Evolutionary conservation across 2,329 filamentous ascomycete genomes (phyloP).

Genomic region (Ophiostoma sp.): DNA sequence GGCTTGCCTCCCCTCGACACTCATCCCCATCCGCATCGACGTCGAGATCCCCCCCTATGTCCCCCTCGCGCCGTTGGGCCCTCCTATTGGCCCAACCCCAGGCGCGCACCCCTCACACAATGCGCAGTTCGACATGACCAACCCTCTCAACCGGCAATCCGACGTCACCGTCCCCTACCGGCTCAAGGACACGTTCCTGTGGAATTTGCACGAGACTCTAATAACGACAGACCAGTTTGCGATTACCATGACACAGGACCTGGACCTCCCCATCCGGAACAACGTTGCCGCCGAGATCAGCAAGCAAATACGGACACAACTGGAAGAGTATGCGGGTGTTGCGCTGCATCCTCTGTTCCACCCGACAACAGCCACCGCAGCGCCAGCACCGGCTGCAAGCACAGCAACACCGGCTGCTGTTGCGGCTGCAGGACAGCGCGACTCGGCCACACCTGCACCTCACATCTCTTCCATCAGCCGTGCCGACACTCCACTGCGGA

Average conservation of each 20-base stretch:
- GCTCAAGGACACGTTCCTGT: constrained; percentile 90
- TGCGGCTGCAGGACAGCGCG: neutral
- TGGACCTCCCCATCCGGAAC: constrained; percentile 76
- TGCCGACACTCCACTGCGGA: constrained; percentile 45
- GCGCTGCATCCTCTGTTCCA: constrained; percentile 91
- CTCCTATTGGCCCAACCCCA: constrained; percentile 25
- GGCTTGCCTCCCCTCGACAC: constrained; percentile 74
- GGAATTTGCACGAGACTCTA: constrained; percentile 93
- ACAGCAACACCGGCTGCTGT: too few relatives aligned
- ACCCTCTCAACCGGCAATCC: constrained; percentile 72
- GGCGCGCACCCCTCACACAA: constrained; percentile 56
- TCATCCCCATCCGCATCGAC: constrained; percentile 95
- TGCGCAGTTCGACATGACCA: constrained; percentile 61
- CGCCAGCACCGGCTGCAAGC: neutral
- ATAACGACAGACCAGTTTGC: constrained; percentile 96
- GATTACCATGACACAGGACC: constrained; percentile 80
- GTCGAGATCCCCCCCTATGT: constrained; percentile 78
- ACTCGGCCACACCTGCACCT: neutral
- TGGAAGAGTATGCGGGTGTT: constrained; percentile 93
- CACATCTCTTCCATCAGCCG: constrained; percentile 10
- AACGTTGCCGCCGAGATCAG: constrained; percentile 73
- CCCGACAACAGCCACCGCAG: constrained; percentile 33
- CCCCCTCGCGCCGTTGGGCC: constrained; percentile 41
- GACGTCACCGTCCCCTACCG: constrained; percentile 80
- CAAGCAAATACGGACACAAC: constrained; percentile 86